phyloP scores from a whole-genome alignment of 2,329 filamentous ascomycete species.

The Aphanoascus verrucosus region DNA sequence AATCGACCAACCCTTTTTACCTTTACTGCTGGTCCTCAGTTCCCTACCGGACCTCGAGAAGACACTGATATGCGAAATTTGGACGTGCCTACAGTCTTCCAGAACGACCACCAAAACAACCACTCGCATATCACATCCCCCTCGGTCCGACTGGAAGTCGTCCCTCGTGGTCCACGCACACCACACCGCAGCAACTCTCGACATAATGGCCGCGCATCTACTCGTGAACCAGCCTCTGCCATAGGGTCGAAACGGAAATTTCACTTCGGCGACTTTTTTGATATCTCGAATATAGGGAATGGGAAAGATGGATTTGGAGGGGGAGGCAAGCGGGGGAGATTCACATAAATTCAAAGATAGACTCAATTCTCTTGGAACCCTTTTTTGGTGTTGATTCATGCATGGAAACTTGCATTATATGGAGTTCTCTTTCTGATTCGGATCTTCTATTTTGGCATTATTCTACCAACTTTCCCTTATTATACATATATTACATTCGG shows the following conservation, averaged over 20 bases:
- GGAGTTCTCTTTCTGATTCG: constrained; percentile 19
- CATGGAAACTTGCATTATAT: constrained; percentile 1
- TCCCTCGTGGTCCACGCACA: constrained; percentile 33
- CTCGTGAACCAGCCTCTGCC: constrained; percentile 30
- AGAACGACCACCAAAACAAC: constrained; percentile 21
- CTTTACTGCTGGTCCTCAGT: constrained; percentile 34
- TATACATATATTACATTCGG: background rate
- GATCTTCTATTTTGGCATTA: constrained; percentile 13
- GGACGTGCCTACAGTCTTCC: constrained; percentile 22
- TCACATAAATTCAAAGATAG: constrained; percentile 25
- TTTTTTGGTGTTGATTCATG: constrained; percentile 1
- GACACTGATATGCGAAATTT: constrained; percentile 37
- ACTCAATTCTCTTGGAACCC: background rate
- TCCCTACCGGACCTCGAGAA: constrained; percentile 28
- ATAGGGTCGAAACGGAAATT: constrained; percentile 41
- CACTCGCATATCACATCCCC: constrained; percentile 20
- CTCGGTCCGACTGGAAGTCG: constrained; percentile 35
- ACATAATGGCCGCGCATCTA: constrained; percentile 28
- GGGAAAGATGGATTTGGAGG: constrained; percentile 35
- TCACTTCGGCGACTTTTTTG: constrained; percentile 41
- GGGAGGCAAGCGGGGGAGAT: constrained; percentile 38
- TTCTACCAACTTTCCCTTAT: background rate
- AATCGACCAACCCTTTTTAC: constrained; percentile 32
- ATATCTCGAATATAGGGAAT: constrained; percentile 37
- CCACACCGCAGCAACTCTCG: constrained; percentile 32